These are phyloP conservation scores for Mrakia gelida DNA, from an alignment of 768 basidiomycete species.

Conservation along the genomic window DNA sequence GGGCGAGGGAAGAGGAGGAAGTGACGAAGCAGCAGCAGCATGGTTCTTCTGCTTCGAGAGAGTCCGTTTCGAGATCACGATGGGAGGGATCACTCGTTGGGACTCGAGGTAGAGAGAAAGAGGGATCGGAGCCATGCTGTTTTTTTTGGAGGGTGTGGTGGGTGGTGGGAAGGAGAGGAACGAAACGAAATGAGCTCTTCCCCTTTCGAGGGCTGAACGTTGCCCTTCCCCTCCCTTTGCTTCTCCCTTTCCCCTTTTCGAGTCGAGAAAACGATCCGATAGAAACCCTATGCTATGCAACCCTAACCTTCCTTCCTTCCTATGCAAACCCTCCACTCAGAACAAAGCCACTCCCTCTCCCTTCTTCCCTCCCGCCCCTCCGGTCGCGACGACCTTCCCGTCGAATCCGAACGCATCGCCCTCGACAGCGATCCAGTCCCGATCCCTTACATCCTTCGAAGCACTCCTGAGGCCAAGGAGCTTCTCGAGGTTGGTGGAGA, in stretches of 20 bases:
- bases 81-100: background rate
- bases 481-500: conserved; percentile 55
- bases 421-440: conserved; percentile 30
- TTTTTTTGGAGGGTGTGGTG: background rate
- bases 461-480: conserved; percentile 48
- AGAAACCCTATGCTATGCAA: background rate
- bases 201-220: background rate
- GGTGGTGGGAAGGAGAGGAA: background rate
- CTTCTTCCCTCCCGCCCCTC: conserved; percentile 7
- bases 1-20: background rate
- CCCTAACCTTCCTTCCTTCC: too few relatives aligned
- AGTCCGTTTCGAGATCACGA: background rate
- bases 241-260: background rate
- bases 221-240: background rate
- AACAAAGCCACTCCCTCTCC: conserved; percentile 19
- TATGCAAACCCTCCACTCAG: background rate
- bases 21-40: background rate
- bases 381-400: conserved; percentile 27
- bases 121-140: background rate
- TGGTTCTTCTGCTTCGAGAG: background rate
- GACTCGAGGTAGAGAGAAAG: background rate
- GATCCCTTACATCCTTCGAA: background rate
- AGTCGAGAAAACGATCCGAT: too few relatives aligned
- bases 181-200: background rate
- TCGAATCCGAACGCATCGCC: conserved; percentile 22